A percentile compares a stretch with the other conserved stretches of the same genome.
Conservation (phyloP, 805 yeast species). For the Metschnikowia drakensbergensis region DNA sequence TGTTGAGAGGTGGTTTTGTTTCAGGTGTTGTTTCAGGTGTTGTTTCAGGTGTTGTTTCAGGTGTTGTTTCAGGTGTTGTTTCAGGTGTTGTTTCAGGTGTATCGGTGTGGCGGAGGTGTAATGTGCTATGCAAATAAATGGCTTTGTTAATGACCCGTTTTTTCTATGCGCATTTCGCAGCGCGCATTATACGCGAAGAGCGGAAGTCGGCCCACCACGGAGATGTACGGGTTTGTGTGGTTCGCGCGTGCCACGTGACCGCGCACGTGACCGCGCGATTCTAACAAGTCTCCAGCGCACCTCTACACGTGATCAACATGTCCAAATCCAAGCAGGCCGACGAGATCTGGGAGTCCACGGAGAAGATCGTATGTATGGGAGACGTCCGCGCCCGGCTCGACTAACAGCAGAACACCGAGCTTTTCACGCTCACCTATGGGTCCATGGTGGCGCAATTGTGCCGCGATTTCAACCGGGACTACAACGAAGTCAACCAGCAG, state of each 20-base stretch:
- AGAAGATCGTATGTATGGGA: conserved; percentile 62
- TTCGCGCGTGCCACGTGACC: background rate
- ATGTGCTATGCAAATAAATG: background rate
- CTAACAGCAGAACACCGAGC: conserved; percentile 67
- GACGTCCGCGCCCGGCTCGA: background rate
- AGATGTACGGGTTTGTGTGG: background rate
- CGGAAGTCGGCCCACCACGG: conserved; percentile 1
- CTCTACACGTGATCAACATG: conserved; percentile 6
- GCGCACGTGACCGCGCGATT: background rate
- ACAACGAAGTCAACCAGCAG: conserved; percentile 73
- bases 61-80: too few species aligned
- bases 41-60: too few species aligned
- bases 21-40: too few species aligned
- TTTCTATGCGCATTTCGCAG: conserved; percentile 4
- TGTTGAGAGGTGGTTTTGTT: too few species aligned
- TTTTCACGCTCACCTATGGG: conserved; percentile 93
- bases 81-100: background rate
- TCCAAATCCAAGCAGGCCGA: conserved; percentile 50
- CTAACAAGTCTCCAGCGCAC: background rate
- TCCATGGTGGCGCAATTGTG: conserved; percentile 89
- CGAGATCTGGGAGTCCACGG: conserved; percentile 88
- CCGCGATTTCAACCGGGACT: conserved; percentile 74
- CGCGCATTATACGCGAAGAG: conserved; percentile 2
- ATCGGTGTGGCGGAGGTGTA: too few species aligned
- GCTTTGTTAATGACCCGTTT: background rate